Percentiles rank a stretch among this genome's conserved stretches.
These are phyloP conservation scores for Serendipita sp. DNA, from an alignment of 768 basidiomycete species.

Conservation along the genomic window DNA sequence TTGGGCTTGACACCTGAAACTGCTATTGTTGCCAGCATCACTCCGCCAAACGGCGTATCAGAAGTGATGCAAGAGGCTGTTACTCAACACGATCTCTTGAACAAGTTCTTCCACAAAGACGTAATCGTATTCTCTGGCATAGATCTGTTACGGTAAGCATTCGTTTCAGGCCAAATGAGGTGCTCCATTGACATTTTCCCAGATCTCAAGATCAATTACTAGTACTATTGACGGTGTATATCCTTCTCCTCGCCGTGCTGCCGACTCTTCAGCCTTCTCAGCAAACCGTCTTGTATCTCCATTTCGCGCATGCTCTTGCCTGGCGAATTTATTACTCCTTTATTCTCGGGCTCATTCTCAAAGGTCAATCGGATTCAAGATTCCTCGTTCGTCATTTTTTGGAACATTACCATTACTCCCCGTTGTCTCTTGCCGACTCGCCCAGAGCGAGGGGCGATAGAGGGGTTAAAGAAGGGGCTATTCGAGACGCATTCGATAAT, in stretches of 20 bases:
- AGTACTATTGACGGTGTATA: slow-evolving; percentile 56
- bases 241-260: slow-evolving; percentile 34
- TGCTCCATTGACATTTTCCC: slow-evolving; percentile 16
- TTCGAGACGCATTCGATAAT: slow-evolving; percentile 87
- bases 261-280: slow-evolving; percentile 39
- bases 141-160: slow-evolving; percentile 65
- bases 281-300: slow-evolving; percentile 37
- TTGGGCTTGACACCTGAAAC: neutral
- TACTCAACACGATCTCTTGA: slow-evolving; percentile 79
- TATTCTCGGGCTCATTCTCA: slow-evolving; percentile 69
- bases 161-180: neutral
- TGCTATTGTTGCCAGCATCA: neutral
- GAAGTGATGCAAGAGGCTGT: slow-evolving; percentile 17
- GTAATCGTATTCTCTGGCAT: slow-evolving; percentile 64
- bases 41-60: neutral
- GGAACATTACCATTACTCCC: slow-evolving; percentile 83
- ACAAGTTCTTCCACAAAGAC: slow-evolving; percentile 84
- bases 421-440: slow-evolving; percentile 1
- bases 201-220: slow-evolving; percentile 81
- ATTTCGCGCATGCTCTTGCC: slow-evolving; percentile 65
- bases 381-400: slow-evolving; percentile 88
- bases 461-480: slow-evolving; percentile 40
- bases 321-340: slow-evolving; percentile 86
- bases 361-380: slow-evolving; percentile 71
- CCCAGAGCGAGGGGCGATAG: neutral